phyloP scores from a whole-genome alignment of 352 stramenopile genomes.

The Saprolegnia parasitica region DNA sequence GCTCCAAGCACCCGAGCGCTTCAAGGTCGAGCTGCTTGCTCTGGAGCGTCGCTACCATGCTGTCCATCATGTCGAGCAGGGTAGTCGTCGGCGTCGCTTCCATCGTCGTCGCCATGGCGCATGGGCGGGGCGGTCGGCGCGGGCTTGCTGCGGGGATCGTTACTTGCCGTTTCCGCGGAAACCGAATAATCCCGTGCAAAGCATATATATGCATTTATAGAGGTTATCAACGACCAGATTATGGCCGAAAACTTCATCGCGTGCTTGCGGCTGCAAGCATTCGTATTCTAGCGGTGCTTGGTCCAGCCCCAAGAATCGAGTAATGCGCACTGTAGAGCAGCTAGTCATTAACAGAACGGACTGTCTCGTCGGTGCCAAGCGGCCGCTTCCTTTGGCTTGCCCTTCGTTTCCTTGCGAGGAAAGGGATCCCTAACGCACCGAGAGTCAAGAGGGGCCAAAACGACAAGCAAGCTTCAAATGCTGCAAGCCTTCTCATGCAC shows the following conservation, averaged over 20 bases:
- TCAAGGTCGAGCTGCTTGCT: conserved; percentile 74
- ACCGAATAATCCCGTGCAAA: background rate
- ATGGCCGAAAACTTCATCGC: background rate
- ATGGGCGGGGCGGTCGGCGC: background rate
- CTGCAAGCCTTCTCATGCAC: no score
- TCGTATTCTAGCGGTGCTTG: no score
- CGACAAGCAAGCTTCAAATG: no score
- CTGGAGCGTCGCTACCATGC: conserved; percentile 59
- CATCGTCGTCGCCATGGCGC: background rate
- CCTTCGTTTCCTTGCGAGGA: no score
- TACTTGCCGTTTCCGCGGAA: background rate
- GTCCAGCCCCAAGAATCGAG: no score
- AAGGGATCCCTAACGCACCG: no score
- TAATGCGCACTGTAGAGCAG: no score
- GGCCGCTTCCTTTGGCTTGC: no score
- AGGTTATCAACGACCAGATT: background rate
- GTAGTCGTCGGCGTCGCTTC: conserved; percentile 22
- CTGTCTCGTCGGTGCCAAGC: no score
- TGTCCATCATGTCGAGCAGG: conserved; percentile 64
- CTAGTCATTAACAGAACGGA: no score
- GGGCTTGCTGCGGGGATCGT: background rate
- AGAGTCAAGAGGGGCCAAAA: no score
- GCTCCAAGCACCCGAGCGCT: conserved; percentile 65
- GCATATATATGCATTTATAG: background rate
- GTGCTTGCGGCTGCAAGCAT: no score